Evolutionary conservation across 345 rosid species (phyloP), one percentile per base, ranked within the genome.

Genomic region (Noccaea bulbosa): DNA sequence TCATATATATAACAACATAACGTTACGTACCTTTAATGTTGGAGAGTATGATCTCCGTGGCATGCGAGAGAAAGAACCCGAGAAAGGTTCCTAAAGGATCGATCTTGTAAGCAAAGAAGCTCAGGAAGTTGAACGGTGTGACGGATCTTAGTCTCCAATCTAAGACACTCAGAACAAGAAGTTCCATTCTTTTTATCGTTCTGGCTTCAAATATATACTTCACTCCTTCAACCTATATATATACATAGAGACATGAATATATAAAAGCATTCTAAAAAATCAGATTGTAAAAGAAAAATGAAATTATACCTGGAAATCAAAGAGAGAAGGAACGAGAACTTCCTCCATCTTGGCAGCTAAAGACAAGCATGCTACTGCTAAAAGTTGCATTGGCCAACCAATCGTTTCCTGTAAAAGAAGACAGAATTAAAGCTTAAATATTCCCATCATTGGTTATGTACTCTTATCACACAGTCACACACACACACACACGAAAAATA

Each of bases 331-430:
- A 88, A 84, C 99, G 64, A 87, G 83, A 62, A 89, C 82, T 79
- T 91, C 99, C 96, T 94, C 99, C 97, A 94, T 88, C 78, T 94
- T 94, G 0, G 97, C 99, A 17, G 99, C 99, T 75, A 94, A 64
- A 11, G 99, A 94, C 86, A 94, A 73, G 85, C 99, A 94, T 61
- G 97, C 93, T 44, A 84, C 85, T 10, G 96, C 82, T 74, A 94
- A 72, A 60, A 94, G 99, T 62, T 94, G 99, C 90, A 83, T 63
- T 62, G 93, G 96, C 99, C 99, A 91, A 62, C 90, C 96, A 34
- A 79, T 71, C 12, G 78, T 77, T 74, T 83, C 82, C 98, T 90
- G 87, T 51, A 22, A 69, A 38, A 51, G 11, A 17, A 14, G 5
- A 33, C 60, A 50, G n/a, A 60, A 39, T 37, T 46, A 65, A 56